Conservation (phyloP, 345 rosid genomes). For the Bruguiera parviflora region DNA sequence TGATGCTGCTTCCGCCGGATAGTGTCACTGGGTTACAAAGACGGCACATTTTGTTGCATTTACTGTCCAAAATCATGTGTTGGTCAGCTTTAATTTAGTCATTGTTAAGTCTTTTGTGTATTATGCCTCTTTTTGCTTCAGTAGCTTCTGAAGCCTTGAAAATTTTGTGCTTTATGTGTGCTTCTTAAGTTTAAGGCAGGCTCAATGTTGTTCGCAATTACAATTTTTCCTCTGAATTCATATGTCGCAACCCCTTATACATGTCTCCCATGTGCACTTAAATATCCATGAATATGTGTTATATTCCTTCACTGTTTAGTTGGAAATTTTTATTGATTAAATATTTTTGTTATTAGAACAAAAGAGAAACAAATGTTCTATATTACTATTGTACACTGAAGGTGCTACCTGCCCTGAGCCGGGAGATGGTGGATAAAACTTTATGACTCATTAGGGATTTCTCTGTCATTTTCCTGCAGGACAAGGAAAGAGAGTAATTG, state of each 20-base stretch:
- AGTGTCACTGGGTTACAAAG: too few species aligned
- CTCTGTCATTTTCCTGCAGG: not conserved
- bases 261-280: too few species aligned
- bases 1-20: too few species aligned
- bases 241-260: too few species aligned
- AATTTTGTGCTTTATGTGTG: too few species aligned
- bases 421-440: not conserved
- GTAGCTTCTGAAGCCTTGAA: not conserved
- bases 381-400: not conserved
- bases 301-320: not conserved
- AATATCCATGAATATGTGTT: not conserved
- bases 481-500: too few species aligned
- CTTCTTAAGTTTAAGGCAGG: not conserved
- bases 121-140: not conserved
- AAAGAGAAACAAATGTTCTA: not conserved
- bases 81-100: not conserved
- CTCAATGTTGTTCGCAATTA: too few species aligned
- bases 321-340: not conserved
- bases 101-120: not conserved
- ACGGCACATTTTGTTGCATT: too few species aligned
- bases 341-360: not conserved
- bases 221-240: too few species aligned
- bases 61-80: too few species aligned
- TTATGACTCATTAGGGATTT: not conserved
- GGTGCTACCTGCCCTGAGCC: not conserved